phyloP scores from a whole-genome alignment of 1,139 yeast species.

The Taphrina betulina region DNA sequence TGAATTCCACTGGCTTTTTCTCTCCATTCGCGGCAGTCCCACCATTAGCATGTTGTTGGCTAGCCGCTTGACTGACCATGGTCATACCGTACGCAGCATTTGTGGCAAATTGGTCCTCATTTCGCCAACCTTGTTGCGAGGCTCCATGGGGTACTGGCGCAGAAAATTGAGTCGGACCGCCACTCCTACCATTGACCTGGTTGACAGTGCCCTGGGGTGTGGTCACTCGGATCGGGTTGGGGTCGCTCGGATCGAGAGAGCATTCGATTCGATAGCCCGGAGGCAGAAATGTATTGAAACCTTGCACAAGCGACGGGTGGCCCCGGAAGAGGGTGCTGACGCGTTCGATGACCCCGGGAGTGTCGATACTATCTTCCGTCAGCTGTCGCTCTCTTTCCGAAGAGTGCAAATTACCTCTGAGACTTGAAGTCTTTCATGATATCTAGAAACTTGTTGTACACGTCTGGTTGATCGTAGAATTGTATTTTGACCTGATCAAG shows the following conservation, averaged over 20 bases:
- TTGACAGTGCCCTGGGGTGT: constrained; percentile 91
- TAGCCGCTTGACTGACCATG: constrained; percentile 29
- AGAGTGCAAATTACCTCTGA: constrained; percentile 57
- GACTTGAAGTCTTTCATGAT: constrained; percentile 98
- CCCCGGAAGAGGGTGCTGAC: constrained; percentile 89
- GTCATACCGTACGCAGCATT: constrained; percentile 31
- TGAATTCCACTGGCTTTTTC: constrained; percentile 79
- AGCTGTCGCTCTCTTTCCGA: too few relatives aligned
- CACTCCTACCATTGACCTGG: constrained; percentile 25
- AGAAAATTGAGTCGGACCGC: constrained; percentile 29
- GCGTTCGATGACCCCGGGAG: constrained; percentile 96
- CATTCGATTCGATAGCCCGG: constrained; percentile 96
- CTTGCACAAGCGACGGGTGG: constrained; percentile 89
- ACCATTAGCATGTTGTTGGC: constrained; percentile 18
- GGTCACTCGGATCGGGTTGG: constrained; percentile 88
- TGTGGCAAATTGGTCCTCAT: constrained; percentile 9
- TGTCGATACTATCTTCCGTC: constrained; percentile 62
- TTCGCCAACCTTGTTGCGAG: constrained; percentile 37
- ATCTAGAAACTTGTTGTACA: constrained; percentile 91
- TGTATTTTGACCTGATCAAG: constrained; percentile 94
- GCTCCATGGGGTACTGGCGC: constrained; percentile 37
- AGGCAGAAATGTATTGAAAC: constrained; percentile 94
- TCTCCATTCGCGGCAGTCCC: constrained; percentile 19
- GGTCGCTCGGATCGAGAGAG: constrained; percentile 83
- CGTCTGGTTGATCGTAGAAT: constrained; percentile 89